Base-by-base conservation (phyloP, 805 yeast genomes). In the Wickerhamomyces bovis region DNA sequence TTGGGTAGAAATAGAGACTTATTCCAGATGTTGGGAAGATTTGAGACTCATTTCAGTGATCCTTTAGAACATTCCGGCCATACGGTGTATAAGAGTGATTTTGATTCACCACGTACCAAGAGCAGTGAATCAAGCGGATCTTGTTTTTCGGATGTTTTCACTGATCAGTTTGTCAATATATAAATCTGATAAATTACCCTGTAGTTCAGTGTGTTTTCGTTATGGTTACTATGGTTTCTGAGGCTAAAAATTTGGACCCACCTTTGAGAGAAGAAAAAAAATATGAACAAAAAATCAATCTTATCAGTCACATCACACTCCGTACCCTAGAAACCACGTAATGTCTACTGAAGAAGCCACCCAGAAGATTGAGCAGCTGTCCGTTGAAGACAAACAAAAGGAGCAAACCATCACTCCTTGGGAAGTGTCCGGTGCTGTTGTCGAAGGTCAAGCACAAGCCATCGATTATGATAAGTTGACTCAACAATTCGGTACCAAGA, bases 381-480 rank as follows among this genome's bases (percentile, higher is more conserved):
- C 39, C 11, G 28, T 47, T 25, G 38, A 21, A 6, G 47, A 39
- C 3, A 15, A 33, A 20, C 22, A 13, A 12, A 30, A 39, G 1
- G 62, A 56, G 6, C 62, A 58, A 43, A 48, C 47, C 12, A 75
- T 85, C 50, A 94, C 99, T 1, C 99, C 99, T 42, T 94, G 99
- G 99, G 99, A 94, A 65, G 99, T 94, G 26, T 96, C 87, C 67
- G 99, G 98, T 48, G 98, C 97, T 3, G 95, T 92, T 41, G 97
- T 89, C 48, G 95, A 90, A 58, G 99, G 99, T 45, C 73, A 83
- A 57, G 79, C 85, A n/a, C 90, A 85, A 65, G 89, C 81, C 23
- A 90, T 94, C 56, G 96, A 94, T 70, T 94, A 94, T 64, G 92
- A 88, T 48, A 89, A 89, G 68, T 74, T 94, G 55, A 85, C 89